Evolutionary conservation across 2,329 filamentous ascomycete species (phyloP).

Genomic region (Chrysoporthe deuterocubensis): DNA sequence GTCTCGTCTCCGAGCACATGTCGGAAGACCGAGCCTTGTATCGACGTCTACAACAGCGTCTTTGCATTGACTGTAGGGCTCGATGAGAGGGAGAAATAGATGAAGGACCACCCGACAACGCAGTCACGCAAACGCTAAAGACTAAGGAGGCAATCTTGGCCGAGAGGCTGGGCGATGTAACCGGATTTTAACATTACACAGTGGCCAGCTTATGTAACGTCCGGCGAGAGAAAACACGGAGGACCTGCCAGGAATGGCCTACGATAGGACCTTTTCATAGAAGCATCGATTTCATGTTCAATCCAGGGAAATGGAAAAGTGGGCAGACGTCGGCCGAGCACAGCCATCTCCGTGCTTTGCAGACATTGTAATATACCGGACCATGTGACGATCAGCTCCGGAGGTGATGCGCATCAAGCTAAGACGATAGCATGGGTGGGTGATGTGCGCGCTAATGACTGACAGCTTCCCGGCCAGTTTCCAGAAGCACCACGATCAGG

Average conservation of each 20-base stretch:
- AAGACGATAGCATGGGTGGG: neutral
- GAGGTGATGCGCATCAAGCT: constrained; percentile 1
- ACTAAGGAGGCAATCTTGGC: neutral
- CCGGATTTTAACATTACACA: neutral
- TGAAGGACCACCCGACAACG: neutral
- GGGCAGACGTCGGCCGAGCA: neutral
- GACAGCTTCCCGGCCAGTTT: neutral
- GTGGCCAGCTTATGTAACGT: neutral
- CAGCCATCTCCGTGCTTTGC: neutral
- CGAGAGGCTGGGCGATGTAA: neutral
- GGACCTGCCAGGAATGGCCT: neutral
- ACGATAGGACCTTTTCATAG: neutral
- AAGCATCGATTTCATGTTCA: neutral
- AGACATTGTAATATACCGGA: neutral
- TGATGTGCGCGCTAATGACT: neutral
- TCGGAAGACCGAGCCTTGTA: neutral
- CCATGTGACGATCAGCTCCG: neutral
- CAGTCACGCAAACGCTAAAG: neutral
- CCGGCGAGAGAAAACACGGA: neutral
- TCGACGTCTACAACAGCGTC: neutral
- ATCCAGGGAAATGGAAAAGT: neutral
- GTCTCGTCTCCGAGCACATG: neutral
- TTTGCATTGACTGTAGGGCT: neutral
- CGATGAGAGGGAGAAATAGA: neutral
- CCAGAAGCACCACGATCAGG: neutral